Percentiles rank a stretch among this genome's conserved stretches.
Conservation (phyloP, 2,329 filamentous ascomycete species). For the Xylariomycetidae sp. region DNA sequence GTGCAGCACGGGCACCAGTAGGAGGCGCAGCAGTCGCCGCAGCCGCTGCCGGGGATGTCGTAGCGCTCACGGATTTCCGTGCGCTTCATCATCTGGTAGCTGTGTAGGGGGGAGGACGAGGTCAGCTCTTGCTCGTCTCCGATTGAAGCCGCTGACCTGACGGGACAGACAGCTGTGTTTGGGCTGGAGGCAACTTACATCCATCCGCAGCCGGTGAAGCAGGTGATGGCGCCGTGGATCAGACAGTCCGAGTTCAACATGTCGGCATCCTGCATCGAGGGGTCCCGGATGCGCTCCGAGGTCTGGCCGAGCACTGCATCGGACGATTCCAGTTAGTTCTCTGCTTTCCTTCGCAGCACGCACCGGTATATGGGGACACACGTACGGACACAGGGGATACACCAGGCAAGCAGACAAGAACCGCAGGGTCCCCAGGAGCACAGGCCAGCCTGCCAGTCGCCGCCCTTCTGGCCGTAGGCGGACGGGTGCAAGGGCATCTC, state of each 20-base stretch:
- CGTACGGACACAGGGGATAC: constrained; percentile 26
- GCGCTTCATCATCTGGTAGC: constrained; percentile 38
- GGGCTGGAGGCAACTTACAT: constrained; percentile 19
- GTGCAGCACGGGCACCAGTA: constrained; percentile 42
- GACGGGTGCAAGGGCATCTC: constrained; percentile 4
- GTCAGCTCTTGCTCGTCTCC: no score
- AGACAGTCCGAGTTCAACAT: constrained; percentile 25
- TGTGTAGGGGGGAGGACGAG: constrained; percentile 24
- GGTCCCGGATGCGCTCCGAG: constrained; percentile 24
- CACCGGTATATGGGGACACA: no score
- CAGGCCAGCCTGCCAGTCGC: constrained; percentile 24
- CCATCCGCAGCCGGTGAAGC: constrained; percentile 24
- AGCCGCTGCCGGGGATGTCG: constrained; percentile 36
- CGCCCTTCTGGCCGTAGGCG: constrained; percentile 17
- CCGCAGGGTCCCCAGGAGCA: constrained; percentile 24
- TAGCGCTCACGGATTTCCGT: constrained; percentile 36
- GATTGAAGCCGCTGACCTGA: neutral
- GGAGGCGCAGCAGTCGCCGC: constrained; percentile 34
- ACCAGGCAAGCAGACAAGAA: constrained; percentile 23
- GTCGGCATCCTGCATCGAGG: constrained; percentile 21
- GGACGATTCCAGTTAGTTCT: constrained; percentile 4
- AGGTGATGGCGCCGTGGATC: constrained; percentile 19
- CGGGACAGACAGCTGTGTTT: neutral
- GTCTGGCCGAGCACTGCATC: constrained; percentile 22
- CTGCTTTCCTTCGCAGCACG: neutral